These are phyloP conservation scores for Phytophthora podocarpi DNA, from an alignment of 352 stramenopile species.

Conservation along the genomic window DNA sequence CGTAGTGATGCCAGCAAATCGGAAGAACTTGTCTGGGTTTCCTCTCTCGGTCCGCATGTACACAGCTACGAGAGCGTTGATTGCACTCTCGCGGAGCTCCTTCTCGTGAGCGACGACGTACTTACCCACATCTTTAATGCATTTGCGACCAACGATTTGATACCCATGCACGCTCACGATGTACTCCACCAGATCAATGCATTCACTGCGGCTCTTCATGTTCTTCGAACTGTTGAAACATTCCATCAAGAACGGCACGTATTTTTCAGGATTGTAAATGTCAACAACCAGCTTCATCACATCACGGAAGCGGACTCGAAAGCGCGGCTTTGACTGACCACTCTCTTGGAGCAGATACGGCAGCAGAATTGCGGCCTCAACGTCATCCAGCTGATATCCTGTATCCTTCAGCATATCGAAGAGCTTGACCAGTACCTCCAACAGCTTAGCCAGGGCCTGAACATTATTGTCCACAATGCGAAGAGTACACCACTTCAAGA, in stretches of 20 bases:
- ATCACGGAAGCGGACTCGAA: constrained; percentile 82
- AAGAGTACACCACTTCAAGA: constrained; percentile 88
- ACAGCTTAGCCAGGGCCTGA: constrained; percentile 79
- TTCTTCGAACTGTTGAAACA: constrained; percentile 88
- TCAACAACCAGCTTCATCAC: constrained; percentile 84
- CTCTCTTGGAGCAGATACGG: constrained; percentile 87
- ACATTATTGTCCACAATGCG: constrained; percentile 91
- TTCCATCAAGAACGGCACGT: constrained; percentile 74
- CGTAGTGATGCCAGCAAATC: constrained; percentile 67
- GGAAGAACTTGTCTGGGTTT: constrained; percentile 82
- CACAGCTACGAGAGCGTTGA: constrained; percentile 73
- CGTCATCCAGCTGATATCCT: constrained; percentile 76
- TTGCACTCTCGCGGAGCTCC: constrained; percentile 79
- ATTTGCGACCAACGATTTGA: constrained; percentile 70
- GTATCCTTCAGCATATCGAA: constrained; percentile 78
- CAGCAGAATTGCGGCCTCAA: constrained; percentile 82
- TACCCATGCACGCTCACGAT: constrained; percentile 70
- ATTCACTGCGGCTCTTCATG: constrained; percentile 86
- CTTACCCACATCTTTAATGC: constrained; percentile 82
- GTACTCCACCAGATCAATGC: constrained; percentile 82
- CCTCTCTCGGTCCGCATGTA: constrained; percentile 64
- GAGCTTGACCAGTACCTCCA: constrained; percentile 83
- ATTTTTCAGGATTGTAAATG: constrained; percentile 84
- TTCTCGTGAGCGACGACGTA: constrained; percentile 83
- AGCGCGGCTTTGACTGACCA: constrained; percentile 83